These are phyloP conservation scores for Lipomyces sp. DNA, from an alignment of 805 yeast genomes.

Conservation along the genomic window DNA sequence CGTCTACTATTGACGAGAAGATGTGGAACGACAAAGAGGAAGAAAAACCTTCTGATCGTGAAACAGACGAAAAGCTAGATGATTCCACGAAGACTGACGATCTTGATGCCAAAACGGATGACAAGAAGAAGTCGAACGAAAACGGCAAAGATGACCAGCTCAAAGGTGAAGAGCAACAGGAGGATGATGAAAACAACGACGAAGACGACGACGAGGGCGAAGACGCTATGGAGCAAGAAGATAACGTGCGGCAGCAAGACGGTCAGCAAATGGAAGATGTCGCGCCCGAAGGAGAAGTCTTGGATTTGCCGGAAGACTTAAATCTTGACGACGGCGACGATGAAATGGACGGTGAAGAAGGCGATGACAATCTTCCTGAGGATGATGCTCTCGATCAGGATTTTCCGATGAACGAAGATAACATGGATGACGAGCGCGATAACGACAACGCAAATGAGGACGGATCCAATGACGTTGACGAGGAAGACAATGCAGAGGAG, in stretches of 20 bases:
- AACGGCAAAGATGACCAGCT: constrained; percentile 31
- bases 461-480: constrained; percentile 29
- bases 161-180: constrained; percentile 29
- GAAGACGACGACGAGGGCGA: constrained; percentile 40
- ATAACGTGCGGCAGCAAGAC: constrained; percentile 41
- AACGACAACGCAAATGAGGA: constrained; percentile 34
- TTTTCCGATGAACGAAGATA: neutral
- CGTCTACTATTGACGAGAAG: constrained; percentile 48
- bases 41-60: constrained; percentile 32
- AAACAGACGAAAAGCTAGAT: constrained; percentile 35
- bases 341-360: constrained; percentile 38
- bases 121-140: constrained; percentile 32
- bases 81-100: constrained; percentile 22
- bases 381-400: too few relatives aligned
- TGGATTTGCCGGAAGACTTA: constrained; percentile 90
- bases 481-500: constrained; percentile 29
- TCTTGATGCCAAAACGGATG: constrained; percentile 21
- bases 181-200: constrained; percentile 34
- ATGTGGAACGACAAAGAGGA: constrained; percentile 39
- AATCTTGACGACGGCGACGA: constrained; percentile 80
- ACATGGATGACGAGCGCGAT: constrained; percentile 26
- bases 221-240: constrained; percentile 35
- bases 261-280: constrained; percentile 53
- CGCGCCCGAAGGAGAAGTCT: constrained; percentile 78
- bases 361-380: constrained; percentile 22